Evolutionary conservation across 257 asterid genomes (phyloP), one percentile per base, ranked within the genome.

Genomic region (Vinca minor): DNA sequence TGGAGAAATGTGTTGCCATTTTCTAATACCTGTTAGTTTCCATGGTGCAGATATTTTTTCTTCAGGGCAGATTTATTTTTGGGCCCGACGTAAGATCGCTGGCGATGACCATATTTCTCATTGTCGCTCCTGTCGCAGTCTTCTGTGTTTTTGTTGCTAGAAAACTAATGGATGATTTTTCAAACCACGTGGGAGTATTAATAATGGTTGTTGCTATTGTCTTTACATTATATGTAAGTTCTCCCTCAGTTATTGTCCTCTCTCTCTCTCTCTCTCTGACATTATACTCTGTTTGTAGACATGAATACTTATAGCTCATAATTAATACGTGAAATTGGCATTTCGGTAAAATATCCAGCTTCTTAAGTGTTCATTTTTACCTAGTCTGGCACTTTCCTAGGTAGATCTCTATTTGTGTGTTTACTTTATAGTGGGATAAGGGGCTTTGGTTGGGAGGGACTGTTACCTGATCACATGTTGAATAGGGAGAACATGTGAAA

Each of bases 71-170:
- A 76, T 86, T 91, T 79, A 68, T 91, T 57, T 91, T 91, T 75
- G 98, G 98, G 63, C 96, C 96, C 17, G 98, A 91, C 69, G 96
- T 84, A 62, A 85, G 96, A 78, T 88, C 98, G 14, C 72, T 88
- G 76, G 90, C 82, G 13, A 85, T 91, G 70, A 88, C 96, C 50
- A 77, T 88, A 73, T 77, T 88, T 70, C 88, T 91, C 67, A 88
- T 91, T 52, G 93, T 86, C 47, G 98, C 92, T 59, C 98, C 98
- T 4, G 79, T 88, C 13, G 65, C 89, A 42, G 76, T 81, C 56
- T 88, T 91, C 76, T 91, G 98, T 71, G 82, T 81, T 74, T 91
- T 91, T 79, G 94, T 91, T 74, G 98, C 95, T 69, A 72, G 86
- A 78, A 88, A 91, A 83, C 83, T 88, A 64, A 74, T 85, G 77